Evolutionary conservation across 1,284 basidiomycete genomes (phyloP), one percentile per base, ranked within the genome.

Genomic region (Coniferiporia sulphurascens): DNA sequence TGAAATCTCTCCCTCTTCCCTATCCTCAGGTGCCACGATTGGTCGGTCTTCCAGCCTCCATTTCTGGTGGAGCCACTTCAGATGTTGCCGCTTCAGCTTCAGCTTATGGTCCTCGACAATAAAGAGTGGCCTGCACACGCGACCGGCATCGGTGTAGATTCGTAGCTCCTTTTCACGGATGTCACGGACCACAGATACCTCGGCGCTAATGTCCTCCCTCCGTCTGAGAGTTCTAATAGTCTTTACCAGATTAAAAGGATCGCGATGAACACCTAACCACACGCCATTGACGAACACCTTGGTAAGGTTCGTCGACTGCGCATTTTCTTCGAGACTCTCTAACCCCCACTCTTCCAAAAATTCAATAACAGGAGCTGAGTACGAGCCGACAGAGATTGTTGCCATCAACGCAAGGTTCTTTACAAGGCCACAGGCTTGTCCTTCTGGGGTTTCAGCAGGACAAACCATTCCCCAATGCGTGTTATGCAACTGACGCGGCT

Each of bases 391-490:
- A 44, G 97, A 98, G 63, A 99, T 97, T 74, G 94, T 96, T 7
- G 95, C 81, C 95, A 99, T 98, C 66, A 99, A 85, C 8, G 96
- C 93, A 62, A 99, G 77, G 74, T 99, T 99, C 80, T 99, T 99
- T 74, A 99, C 97, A 50, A 99, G 83, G 75, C 96, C 96, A 77
- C 96, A 99, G 63, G 96, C 97, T 73, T 99, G 96, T 58, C 96
- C 96, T 87, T 99, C 96, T 6, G 96, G 96, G 10, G 96, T 99
- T 74, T 99, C 96, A 53, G 97, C 97, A 46, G 96, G 97, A 71
- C 95, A 98, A 10, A 99, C 96, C 95, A 99, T 98, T 49, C 96
- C 96, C 96, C 96, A 99, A 71, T 99, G 96, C 1, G 97, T 98
- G 72, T 99, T 99, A 75, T 99, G 97, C 59, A 99, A 80, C 70